phyloP scores from a whole-genome alignment of 257 asterid genomes.

The Solanum microdontum region DNA sequence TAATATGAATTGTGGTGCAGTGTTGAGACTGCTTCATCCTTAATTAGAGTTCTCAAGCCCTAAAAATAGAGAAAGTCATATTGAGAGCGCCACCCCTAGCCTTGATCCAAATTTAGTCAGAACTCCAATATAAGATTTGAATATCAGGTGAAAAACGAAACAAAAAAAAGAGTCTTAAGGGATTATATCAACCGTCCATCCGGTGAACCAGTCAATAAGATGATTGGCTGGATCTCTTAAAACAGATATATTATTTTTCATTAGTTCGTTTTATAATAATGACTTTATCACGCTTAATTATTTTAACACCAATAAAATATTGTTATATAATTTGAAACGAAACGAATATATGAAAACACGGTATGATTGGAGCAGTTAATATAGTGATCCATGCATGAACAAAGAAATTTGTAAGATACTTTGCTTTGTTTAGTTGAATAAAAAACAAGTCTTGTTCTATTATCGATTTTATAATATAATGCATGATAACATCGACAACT shows the following conservation, averaged over 20 bases:
- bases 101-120: no score
- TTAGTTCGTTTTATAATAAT: background rate
- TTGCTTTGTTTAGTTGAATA: background rate
- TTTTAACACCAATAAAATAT: background rate
- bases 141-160: no score
- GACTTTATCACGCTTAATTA: background rate
- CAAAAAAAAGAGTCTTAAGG: background rate
- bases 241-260: background rate
- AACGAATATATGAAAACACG: background rate
- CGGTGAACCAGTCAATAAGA: background rate
- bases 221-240: background rate
- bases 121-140: no score
- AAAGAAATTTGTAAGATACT: background rate
- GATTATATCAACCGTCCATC: background rate
- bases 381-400: background rate
- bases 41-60: no score
- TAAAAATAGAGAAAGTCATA: no score
- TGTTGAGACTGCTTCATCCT: no score
- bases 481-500: no score
- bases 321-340: background rate
- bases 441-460: background rate
- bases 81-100: no score
- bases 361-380: background rate
- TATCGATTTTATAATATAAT: background rate
- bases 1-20: no score